Conservation (phyloP, 2,329 filamentous ascomycete species). For the Sarocladiaceae sp. region DNA sequence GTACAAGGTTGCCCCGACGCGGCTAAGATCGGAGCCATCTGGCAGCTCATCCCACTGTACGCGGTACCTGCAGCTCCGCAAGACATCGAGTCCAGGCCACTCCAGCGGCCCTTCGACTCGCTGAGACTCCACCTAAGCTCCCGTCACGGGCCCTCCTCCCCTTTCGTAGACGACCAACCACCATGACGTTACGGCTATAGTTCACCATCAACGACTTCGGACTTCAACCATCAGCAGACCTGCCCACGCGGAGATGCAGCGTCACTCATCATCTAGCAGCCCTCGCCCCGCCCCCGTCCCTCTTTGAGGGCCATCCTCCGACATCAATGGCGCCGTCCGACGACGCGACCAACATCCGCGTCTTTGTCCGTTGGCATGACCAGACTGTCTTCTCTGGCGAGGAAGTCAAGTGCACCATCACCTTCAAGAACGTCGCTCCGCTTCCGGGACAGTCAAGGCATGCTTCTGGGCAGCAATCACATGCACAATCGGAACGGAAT, state of each 20-base stretch:
- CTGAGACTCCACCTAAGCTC: slow-evolving; percentile 3
- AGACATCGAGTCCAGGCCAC: no score
- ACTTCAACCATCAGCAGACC: background rate
- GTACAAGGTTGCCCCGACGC: no score
- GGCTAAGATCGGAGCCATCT: background rate
- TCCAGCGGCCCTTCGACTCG: background rate
- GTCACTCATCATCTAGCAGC: background rate
- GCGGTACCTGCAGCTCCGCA: background rate
- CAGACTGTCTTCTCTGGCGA: slow-evolving; percentile 95
- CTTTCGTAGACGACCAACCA: background rate
- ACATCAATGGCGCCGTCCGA: slow-evolving; percentile 42
- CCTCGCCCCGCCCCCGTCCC: slow-evolving; percentile 12
- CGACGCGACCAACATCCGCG: slow-evolving; percentile 70
- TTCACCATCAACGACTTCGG: background rate
- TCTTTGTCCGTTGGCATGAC: slow-evolving; percentile 93
- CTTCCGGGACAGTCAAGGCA: slow-evolving; percentile 29
- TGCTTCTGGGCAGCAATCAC: slow-evolving; percentile 15
- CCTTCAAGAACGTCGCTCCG: slow-evolving; percentile 80
- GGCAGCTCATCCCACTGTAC: background rate
- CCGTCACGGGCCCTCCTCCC: background rate
- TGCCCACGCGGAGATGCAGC: slow-evolving; percentile 7
- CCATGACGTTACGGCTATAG: slow-evolving; percentile 3
- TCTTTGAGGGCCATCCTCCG: slow-evolving; percentile 22
- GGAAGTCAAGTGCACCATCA: slow-evolving; percentile 92
- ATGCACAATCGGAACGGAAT: slow-evolving; percentile 27